phyloP scores from a whole-genome alignment of 352 stramenopile species.

The Paralagenidium karlingii region DNA sequence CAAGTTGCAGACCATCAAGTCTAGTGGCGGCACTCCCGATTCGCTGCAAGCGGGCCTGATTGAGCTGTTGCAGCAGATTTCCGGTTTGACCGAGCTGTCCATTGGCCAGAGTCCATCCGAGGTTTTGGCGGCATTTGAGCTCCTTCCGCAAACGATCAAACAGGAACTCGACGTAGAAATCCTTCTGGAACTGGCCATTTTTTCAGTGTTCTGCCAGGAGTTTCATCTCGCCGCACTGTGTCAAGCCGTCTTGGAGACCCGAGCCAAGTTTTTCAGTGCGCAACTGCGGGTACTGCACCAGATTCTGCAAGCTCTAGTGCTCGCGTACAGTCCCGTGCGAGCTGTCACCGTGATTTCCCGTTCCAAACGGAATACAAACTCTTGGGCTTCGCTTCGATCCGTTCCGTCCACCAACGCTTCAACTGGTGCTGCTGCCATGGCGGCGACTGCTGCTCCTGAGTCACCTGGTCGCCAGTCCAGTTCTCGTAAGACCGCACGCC shows the following conservation, averaged over 20 bases:
- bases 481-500: too few species aligned
- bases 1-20: constrained; percentile 59
- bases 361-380: too few species aligned
- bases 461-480: too few species aligned
- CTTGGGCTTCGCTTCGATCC: too few species aligned
- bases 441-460: too few species aligned
- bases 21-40: constrained; percentile 3
- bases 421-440: too few species aligned
- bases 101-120: constrained; percentile 12
- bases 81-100: constrained; percentile 22
- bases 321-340: too few species aligned
- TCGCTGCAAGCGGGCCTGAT: constrained; percentile 23
- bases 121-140: constrained; percentile 21
- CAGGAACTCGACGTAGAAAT: constrained; percentile 44
- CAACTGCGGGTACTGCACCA: constrained; percentile 38
- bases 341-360: too few species aligned
- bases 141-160: constrained; percentile 7
- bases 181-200: constrained; percentile 35
- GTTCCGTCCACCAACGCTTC: too few species aligned
- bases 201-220: constrained; percentile 25
- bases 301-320: constrained; percentile 33
- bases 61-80: constrained; percentile 53
- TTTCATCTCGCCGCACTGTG: constrained; percentile 20
- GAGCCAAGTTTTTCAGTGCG: constrained; percentile 35
- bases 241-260: constrained; percentile 28